Evolutionary conservation across 2,329 filamentous ascomycete species (phyloP), one percentile per base, ranked within the genome.

Genomic region (Aspergillus neoniger): DNA sequence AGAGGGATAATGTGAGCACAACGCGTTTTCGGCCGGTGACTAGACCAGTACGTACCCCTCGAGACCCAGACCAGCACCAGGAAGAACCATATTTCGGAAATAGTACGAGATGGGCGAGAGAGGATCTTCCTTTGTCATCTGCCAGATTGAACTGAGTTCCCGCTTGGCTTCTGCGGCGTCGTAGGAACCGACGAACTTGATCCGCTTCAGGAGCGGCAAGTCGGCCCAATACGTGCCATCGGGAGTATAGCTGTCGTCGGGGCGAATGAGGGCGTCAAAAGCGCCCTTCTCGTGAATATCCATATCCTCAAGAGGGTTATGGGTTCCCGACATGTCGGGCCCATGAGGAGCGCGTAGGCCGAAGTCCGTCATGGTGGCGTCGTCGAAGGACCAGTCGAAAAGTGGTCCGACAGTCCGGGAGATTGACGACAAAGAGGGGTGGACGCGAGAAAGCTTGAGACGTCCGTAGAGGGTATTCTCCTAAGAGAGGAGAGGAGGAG

Each of bases 201-300:
- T 74, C 64, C 91, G 88, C 80, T 94, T 79, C 62, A 76, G 69
- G 54, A 92, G 72, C 19, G 89, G 87, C 69, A 98, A 81, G 74
- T 97, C 94, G 36, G 93, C 94, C 93, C 93, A 98, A 84, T 98
- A 98, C 66, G 86, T 84, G 63, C 94, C 94, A 19, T 93, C 86
- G 58, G 84, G 78, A 58, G 90, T 91, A 79, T 94, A 97, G 65
- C 88, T 90, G 79, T 98, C 94, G 72, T 96, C 91, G 2, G 94
- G 94, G 58, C 91, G 90, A 59, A 96, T 90, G 60, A 97, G 81
- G 67, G 89, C 86, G 70, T 89, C 84, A 80, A 97, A 96, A 69
- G 88, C 83, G 44, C 80, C 81, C 63, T 81, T 80, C 73, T 90
- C 87, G 60, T 82, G 79, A 38, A 77, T 71, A 64, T 81, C 83